Evolutionary conservation across 176 grass and related monocot species (phyloP).

Genomic region (Rhynchospora tenuis): DNA sequence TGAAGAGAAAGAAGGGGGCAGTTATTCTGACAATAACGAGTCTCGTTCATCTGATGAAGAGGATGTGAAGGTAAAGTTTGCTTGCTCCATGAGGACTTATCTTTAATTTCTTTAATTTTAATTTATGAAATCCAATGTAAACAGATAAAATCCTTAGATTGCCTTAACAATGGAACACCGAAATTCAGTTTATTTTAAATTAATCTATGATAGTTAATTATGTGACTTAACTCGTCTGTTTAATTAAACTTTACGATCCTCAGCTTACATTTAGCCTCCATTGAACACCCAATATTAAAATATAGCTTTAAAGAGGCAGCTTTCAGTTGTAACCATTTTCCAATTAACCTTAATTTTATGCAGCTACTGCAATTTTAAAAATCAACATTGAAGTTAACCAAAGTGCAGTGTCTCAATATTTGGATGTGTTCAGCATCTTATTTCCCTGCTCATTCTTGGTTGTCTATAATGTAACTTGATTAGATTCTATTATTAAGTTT

Average conservation of each 20-base stretch:
- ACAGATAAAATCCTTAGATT: not conserved
- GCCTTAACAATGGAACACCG: not conserved
- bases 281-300: not conserved
- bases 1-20: conserved; percentile 33
- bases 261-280: not conserved
- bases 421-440: not conserved
- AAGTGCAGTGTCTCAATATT: not conserved
- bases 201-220: not conserved
- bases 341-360: not conserved
- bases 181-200: not conserved
- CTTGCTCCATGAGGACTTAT: not conserved
- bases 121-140: not conserved
- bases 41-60: conserved; percentile 62
- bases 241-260: not conserved
- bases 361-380: not conserved
- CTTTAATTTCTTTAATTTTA: not conserved
- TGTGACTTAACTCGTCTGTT: not conserved
- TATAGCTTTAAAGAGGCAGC: not conserved
- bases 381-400: not conserved
- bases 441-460: not conserved
- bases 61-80: conserved; percentile 21
- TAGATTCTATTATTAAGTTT: not conserved
- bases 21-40: conserved; percentile 39
- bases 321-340: not conserved
- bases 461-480: not conserved